phyloP scores from a whole-genome alignment of 768 basidiomycete genomes.

The Auriculariales sp. region DNA sequence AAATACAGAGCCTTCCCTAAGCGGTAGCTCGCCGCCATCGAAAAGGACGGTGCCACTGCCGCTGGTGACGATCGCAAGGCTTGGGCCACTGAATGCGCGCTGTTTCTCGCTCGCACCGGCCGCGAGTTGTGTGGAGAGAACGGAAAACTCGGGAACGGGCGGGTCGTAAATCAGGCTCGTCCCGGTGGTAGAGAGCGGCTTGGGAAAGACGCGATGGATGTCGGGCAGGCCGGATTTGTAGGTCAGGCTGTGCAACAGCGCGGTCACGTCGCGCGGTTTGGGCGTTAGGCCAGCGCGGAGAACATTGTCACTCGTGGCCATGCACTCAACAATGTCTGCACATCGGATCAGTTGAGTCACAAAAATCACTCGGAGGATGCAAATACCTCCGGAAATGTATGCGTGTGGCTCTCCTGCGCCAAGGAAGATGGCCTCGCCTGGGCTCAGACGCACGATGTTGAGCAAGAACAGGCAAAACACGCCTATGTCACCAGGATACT shows the following conservation, averaged over 20 bases:
- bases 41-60: slow-evolving; percentile 39
- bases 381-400: slow-evolving; percentile 79
- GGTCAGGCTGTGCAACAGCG: slow-evolving; percentile 75
- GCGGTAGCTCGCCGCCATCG: slow-evolving; percentile 20
- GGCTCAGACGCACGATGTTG: slow-evolving; percentile 65
- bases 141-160: slow-evolving; percentile 87
- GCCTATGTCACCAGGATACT: slow-evolving; percentile 91
- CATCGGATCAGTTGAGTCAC: neutral
- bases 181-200: slow-evolving; percentile 21
- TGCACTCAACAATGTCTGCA: slow-evolving; percentile 93
- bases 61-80: slow-evolving; percentile 62
- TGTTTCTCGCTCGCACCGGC: slow-evolving; percentile 37
- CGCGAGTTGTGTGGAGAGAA: slow-evolving; percentile 45
- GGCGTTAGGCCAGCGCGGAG: slow-evolving; percentile 96
- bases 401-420: slow-evolving; percentile 96
- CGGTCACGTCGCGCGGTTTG: slow-evolving; percentile 86
- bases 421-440: slow-evolving; percentile 87
- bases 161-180: slow-evolving; percentile 65
- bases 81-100: slow-evolving; percentile 62
- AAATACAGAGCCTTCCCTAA: slow-evolving; percentile 56
- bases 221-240: slow-evolving; percentile 58
- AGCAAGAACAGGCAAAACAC: slow-evolving; percentile 81
- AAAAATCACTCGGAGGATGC: neutral
- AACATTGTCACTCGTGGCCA: slow-evolving; percentile 98
- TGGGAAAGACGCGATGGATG: slow-evolving; percentile 56